Evolutionary conservation across 176 grass and related monocot species (phyloP), one percentile per base, ranked within the genome.

Genomic region (Zea luxurians): DNA sequence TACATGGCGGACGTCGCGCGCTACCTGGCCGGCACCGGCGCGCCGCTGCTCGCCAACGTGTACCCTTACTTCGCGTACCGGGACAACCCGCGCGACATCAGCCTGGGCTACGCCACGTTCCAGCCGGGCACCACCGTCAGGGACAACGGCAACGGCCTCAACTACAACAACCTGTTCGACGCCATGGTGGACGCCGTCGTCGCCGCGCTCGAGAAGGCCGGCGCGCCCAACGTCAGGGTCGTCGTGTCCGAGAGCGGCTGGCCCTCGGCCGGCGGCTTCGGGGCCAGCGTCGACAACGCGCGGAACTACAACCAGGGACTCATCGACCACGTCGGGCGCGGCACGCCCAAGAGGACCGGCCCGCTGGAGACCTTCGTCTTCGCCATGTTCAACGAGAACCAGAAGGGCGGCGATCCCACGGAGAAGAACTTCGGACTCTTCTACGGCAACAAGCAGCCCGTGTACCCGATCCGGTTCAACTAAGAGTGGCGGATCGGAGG

Each of bases 371-470:
- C 88, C 0, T 94, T 62, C 70, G 73, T 94, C 21, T 91, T 91
- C 64, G 88, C 88, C 13, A 94, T 94, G 88, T 94, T 94, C 77
- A 89, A 86, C 15, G 89, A 94, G 88, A 80, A 94, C 76, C 62
- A 81, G 76, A 91, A 94, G 73, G 1, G 2, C 1, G 86, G 83
- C 2, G 86, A 80, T 1, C 2, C 37, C 2, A 85, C 69, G 0
- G 92, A 94, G 77, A 82, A 47, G 37, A 37, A 91, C 78, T 94
- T 85, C 16, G 92, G 92, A 0, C 61, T 94, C 2, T 91, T 89
- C 42, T 73, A 84, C 47, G 83, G 83, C 5, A 68, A 79, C 54
- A 69, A 52, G 70, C 60, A 80, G 27, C 86, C 92, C 12, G 87
- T 78, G 4, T 93, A 93, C 42, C 2, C 40, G 0, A 75, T 93